Evolutionary conservation across 805 yeast genomes (phyloP), one percentile per base, ranked within the genome.

Genomic region (Suhomyces tanzawaensis): DNA sequence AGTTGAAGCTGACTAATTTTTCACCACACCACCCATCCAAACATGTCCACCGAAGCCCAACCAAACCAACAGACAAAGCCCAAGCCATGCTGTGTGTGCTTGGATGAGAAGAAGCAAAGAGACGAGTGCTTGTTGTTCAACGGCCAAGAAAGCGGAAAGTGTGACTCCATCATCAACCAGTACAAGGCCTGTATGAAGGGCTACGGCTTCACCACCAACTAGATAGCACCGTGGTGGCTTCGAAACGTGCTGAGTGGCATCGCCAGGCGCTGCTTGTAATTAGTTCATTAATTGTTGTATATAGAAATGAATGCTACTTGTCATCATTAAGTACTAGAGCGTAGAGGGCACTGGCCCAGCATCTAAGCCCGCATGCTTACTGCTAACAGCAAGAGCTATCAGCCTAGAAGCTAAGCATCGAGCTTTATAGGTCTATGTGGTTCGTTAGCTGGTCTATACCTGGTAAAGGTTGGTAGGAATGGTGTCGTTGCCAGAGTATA

Each of bases 1-100:
- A 9, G 9, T 7, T 21, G 23, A 21, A 9, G 9, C 23, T 21
- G 23, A 24, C 13, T 24, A 24, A 24, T 24, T 24, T 24, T 24
- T 24, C 27, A 21, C 11, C 24, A n/a, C 14, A 25, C 14, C 19
- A 15, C 19, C n/a, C 31, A 29, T 18, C 13, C 17, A 5, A 32
- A 11, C n/a, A 35, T 35, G 38, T 29, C 38, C 21, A n/a, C 34
- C 22, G 34, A 35, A 40, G 18, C 33, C 12, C 34, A 38, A 18
- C 32, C 29, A 7, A 29, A 26, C 14, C 42, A 39, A 11, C 41
- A 57, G 39, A 25, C 64, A 26, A 82, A 87, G 57, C 95, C 95
- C 47, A 91, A 90, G 66, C 97, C 99, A 42, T 91, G 99, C 65
- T 91, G 98, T 57, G 98, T 91, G 16, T 93, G 98, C 63, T 76